Evolutionary conservation across 305 asterid species (phyloP), one percentile per base, ranked within the genome.

Genomic region (Fraxinus paxiana): DNA sequence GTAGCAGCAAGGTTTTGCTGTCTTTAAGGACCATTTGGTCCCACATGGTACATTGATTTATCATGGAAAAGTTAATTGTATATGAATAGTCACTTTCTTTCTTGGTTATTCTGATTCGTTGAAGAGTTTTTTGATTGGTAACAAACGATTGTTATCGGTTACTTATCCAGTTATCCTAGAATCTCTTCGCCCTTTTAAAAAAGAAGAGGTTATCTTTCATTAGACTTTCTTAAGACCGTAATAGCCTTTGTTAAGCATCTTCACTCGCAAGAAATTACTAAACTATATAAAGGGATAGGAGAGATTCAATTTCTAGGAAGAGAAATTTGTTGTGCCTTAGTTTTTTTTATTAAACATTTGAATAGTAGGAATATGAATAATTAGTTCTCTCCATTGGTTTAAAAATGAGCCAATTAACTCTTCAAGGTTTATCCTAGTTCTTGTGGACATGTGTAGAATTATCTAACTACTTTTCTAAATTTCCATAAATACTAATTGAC

Each of bases 11-110:
- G 41, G 67, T 35, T 30, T 34, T 34, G 72, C 75, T 13, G 51
- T 38, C 56, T 20, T 33, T 33, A 13, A 9, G 56, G 46, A 33
- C 80, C 80, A 76, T 54, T 51, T 76, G 69, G 79, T 26, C 69
- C 69, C 56, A 59, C 61, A 24, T 4, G 9, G 63, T 18, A 75
- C 6, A 2, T 75, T 28, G 61, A 75, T 75, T 22, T 24, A 46
- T 75, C 22, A 20, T 75, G 67, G 20, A 30, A 56, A 18, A 56
- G 28, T 56, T 56, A 56, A 48, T 17, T 56, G 12, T 56, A 56
- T 56, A 56, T 56, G 67, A 17, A 56, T 56, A 18, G 26, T 18
- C 12, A 56, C 67, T 70, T 5, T 70, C 43, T 33, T 15, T n/a
- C 5, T 70, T 5, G 2, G 6, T 70, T 70, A 20, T 70, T 33